A percentile compares a stretch with the other conserved stretches of the same genome.
These are phyloP conservation scores for Candida chilensis DNA, from an alignment of 805 yeast genomes.

Conservation along the genomic window DNA sequence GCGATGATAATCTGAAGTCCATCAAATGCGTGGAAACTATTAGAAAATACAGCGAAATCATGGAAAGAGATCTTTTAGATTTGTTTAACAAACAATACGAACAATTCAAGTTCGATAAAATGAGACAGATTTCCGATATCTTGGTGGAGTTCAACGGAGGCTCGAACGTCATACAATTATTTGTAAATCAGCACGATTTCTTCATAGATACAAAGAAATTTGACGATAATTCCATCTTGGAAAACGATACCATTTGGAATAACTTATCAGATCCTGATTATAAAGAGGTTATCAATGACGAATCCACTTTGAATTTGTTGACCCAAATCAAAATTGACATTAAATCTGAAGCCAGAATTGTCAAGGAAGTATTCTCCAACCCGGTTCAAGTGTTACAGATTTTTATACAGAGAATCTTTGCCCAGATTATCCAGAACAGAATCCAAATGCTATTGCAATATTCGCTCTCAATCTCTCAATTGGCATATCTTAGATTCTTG, in stretches of 20 bases:
- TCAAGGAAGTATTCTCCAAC: conserved; percentile 63
- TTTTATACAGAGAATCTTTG: conserved; percentile 69
- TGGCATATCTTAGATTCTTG: conserved; percentile 70
- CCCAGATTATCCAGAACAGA: conserved; percentile 54
- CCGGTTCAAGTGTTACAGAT: conserved; percentile 61
- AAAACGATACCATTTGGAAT: conserved; percentile 47
- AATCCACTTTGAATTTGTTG: conserved; percentile 40
- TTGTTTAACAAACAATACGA: conserved; percentile 70
- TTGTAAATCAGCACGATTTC: conserved; percentile 70
- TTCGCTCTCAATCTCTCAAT: conserved; percentile 51
- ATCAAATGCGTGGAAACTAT: conserved; percentile 33
- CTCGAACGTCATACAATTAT: conserved; percentile 68
- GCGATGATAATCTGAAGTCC: conserved; percentile 39
- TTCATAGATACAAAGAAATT: conserved; percentile 42
- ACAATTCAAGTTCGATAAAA: conserved; percentile 54
- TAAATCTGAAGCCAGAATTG: conserved; percentile 64
- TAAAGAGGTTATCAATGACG: conserved; percentile 39
- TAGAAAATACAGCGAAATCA: conserved; percentile 61
- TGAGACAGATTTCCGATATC: conserved; percentile 71
- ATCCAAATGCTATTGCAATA: conserved; percentile 49
- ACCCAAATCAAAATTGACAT: conserved; percentile 51
- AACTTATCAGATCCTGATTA: conserved; percentile 50
- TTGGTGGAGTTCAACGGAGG: conserved; percentile 82
- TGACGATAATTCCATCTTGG: conserved; percentile 19
- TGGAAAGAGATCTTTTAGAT: conserved; percentile 65